A percentile compares a stretch with the other conserved stretches of the same genome.
These are phyloP conservation scores for Lepiota venenata DNA, from an alignment of 768 basidiomycete genomes.

Conservation along the genomic window DNA sequence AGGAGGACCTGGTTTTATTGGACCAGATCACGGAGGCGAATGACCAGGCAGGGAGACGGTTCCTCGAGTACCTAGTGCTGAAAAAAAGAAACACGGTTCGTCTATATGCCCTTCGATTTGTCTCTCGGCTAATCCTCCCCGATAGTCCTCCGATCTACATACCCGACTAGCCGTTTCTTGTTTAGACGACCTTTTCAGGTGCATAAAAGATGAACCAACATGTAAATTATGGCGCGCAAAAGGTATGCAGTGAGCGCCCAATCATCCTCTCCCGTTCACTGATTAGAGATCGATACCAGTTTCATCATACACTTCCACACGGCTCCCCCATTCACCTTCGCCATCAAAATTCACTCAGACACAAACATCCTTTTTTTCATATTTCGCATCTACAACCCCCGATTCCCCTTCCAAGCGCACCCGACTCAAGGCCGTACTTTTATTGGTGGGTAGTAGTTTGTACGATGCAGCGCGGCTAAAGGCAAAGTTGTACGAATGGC, in stretches of 20 bases:
- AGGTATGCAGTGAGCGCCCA: constrained; percentile 31
- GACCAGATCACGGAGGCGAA: constrained; percentile 55
- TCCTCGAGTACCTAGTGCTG: constrained; percentile 79
- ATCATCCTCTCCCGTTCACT: constrained; percentile 1
- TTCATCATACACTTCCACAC: constrained; percentile 48
- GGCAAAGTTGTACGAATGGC: constrained; percentile 31
- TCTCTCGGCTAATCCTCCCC: background rate
- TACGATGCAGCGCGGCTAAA: constrained; percentile 56
- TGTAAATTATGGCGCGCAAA: constrained; percentile 72
- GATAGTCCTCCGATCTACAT: constrained; percentile 62
- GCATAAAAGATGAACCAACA: constrained; percentile 49
- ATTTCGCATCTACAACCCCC: constrained; percentile 82
- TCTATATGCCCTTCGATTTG: background rate
- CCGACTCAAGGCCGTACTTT: constrained; percentile 73
- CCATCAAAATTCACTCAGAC: constrained; percentile 16
- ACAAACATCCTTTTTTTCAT: constrained; percentile 56
- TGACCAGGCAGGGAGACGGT: constrained; percentile 61
- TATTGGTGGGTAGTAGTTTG: constrained; percentile 72
- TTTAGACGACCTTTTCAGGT: constrained; percentile 49
- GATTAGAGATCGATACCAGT: constrained; percentile 25
- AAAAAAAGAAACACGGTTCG: constrained; percentile 59
- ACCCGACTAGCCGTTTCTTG: constrained; percentile 57
- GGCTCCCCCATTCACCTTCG: constrained; percentile 8
- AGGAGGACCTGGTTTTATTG: constrained; percentile 59
- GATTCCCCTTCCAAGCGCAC: constrained; percentile 69